Evolutionary conservation across 192 early-diverging fungal species (phyloP), one percentile per base, ranked within the genome.

Genomic region (Podila minutissima): DNA sequence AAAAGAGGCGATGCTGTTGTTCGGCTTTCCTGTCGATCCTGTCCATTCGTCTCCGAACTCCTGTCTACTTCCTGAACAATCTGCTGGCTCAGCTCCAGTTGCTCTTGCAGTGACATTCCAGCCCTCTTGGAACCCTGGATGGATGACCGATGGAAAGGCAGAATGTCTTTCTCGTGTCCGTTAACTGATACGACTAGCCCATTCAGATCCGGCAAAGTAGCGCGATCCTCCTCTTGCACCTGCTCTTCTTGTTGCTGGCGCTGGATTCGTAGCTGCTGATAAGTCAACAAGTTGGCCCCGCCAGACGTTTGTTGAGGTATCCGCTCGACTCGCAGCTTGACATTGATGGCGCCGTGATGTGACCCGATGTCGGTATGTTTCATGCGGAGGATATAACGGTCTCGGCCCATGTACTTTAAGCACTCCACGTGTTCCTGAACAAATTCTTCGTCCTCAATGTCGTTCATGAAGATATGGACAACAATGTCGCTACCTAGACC

Each of bases 391-490:
- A 83, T 75, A 24, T 76, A 83, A 0, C 82, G 63, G 57, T 74
- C 66, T 4, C 73, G 65, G 15, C 74, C 73, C 82, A 83, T 83
- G 22, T 83, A 83, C 41, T 76, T 74, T 46, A 83, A 62, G 31
- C 82, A 83, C 35, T 83, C 82, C 8, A 83, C 82, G 59, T 76
- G 66, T 12, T 75, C 82, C 31, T 68, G 82, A 1, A 76, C 73
- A 73, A 76, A 83, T 50, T 75, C 82, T 37, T 83, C 82, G 28
- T 75, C 73, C 48, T 75, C 82, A 29, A 75, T 75, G 26, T 83
- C 82, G 61, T 83, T 83, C 70, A 83, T 76, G 41, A 83, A 75
- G 46, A 83, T 76, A 37, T 75, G 74, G 5, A 83, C 74, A 0
- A 75, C 70, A 64, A 83, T 76, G 4, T 83, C 82, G 35, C 66